Percentiles rank a stretch among this genome's conserved stretches.
Conservation (phyloP, 192 early-diverging fungal species). For the Nowakowskiella sp. region DNA sequence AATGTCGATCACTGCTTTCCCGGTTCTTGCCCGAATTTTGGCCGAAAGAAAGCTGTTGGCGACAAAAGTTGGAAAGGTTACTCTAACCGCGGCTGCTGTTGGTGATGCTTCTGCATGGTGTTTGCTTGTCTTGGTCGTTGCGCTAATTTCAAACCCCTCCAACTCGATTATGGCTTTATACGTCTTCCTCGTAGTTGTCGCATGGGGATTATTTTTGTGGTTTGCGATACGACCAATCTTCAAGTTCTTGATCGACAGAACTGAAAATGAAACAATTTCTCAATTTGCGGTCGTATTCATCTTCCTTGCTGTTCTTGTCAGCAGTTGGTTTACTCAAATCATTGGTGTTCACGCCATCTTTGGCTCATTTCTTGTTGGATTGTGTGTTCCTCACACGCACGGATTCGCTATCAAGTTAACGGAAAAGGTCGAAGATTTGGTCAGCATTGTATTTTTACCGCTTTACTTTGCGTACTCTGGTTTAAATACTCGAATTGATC, state of each 20-base stretch:
- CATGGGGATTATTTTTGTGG: slow-evolving; percentile 61
- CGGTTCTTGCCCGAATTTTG: slow-evolving; percentile 76
- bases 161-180: slow-evolving; percentile 67
- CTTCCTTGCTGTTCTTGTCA: neutral
- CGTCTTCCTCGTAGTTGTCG: slow-evolving; percentile 66
- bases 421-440: slow-evolving; percentile 75
- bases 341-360: slow-evolving; percentile 81
- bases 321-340: slow-evolving; percentile 57
- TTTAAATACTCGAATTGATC: slow-evolving; percentile 68
- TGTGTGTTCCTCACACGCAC: slow-evolving; percentile 70
- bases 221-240: slow-evolving; percentile 62
- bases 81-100: slow-evolving; percentile 68
- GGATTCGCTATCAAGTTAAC: slow-evolving; percentile 69
- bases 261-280: slow-evolving; percentile 1
- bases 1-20: slow-evolving; percentile 68
- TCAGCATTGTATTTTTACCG: slow-evolving; percentile 68
- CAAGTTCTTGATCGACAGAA: neutral
- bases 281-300: neutral
- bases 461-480: slow-evolving; percentile 81
- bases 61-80: slow-evolving; percentile 64
- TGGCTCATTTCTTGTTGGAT: slow-evolving; percentile 70
- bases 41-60: slow-evolving; percentile 68
- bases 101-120: slow-evolving; percentile 78
- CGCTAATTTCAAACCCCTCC: slow-evolving; percentile 77
- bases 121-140: slow-evolving; percentile 59